Base-by-base conservation (phyloP, 1,284 basidiomycete genomes). In the Rhodotorula sp. region DNA sequence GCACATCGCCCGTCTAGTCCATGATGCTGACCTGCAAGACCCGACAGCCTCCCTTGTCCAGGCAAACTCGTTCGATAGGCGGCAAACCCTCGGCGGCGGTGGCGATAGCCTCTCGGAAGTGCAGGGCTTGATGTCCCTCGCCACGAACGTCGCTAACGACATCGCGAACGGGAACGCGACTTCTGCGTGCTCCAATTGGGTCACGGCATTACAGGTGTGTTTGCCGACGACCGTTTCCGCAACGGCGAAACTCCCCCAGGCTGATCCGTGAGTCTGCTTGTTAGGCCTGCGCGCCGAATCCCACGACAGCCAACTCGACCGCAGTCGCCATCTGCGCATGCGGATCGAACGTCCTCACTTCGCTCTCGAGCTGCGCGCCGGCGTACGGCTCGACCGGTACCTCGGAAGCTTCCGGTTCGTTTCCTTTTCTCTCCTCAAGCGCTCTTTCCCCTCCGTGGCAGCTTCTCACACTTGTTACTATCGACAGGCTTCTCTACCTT, bases 241-340 rank as follows among this genome's bases (percentile, higher is more conserved):
- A 21, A 10, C 21, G 10, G 51, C 21, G 4, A 43, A 10, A 43
- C 39, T 29, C 29, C 39, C 31, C 21, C 15, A 21, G 12, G 56
- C 46, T 58, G 56, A 62, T 23, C 20, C 39, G 26, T 29, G 14
- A 29, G 8, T 14, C 39, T 3, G 29, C 31, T 52, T 20, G 8
- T 29, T 63, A 57, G 70, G 43, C 26, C 18, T 54, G 60, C 48
- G 4, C 51, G 8, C 51, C 51, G 7, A n/a, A 58, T 6, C 26
- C 29, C 10, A 29, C n/a, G 46, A 49, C n/a, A 12, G 26, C 29
- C 23, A 59, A 57, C 56, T 47, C 65, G 49, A 57, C 58, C 5
- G 49, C 29, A 18, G 34, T 66, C 7, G 70, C 67, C 0, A 39
- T n/a, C 26, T 71, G 70, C 64, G 43, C 64, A 5, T 71, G 70